Base-by-base conservation (phyloP, 805 yeast genomes). In the Saturnispora hagleri region DNA sequence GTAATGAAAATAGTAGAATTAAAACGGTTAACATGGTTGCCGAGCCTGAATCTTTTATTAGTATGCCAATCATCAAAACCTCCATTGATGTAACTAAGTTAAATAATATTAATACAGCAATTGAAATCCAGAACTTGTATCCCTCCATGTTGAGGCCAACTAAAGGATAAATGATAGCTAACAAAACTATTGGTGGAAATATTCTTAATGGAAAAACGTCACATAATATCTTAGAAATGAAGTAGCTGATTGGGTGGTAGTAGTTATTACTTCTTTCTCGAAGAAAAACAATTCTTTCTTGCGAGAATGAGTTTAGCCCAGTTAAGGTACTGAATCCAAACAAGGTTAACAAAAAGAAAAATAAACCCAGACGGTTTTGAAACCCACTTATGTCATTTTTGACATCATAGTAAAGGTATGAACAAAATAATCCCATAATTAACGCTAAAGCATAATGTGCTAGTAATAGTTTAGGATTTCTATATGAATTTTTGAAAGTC, bases 261-360 rank as follows among this genome's bases (percentile, higher is more conserved):
- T 93, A 93, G 58, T 91, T 91, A 64, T 93, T 93, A 5, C 98
- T 89, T 51, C 99, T 77, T 68, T 93, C 99, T 51, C 97, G 79
- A 53, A 93, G 77, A 62, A 91, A 93, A 17, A 91, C 88, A 44
- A 89, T 80, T 59, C 98, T 75, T 65, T 93, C 99, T 50, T 80
- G 76, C 0, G 96, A 82, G 66, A 93, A 93, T 3, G 96, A 80
- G 58, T 89, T 91, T 50, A 93, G 72, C 0, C 97, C 95, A 0
- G 98, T 91, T 61, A 93, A 75, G 0, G 98, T 85, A 1, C 95
- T 84, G 66, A 93, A 93, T 0, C 99, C 99, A 72, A 93, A 90
- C 61, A 90, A 78, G 3, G 98, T 88, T 55, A 93, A 73, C 48
- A 90, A 69, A 67, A 93, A 93, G 73, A 93, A 91, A 68, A 93